These are phyloP conservation scores for Linum trigynum DNA, from an alignment of 345 rosid genomes.

Conservation along the genomic window DNA sequence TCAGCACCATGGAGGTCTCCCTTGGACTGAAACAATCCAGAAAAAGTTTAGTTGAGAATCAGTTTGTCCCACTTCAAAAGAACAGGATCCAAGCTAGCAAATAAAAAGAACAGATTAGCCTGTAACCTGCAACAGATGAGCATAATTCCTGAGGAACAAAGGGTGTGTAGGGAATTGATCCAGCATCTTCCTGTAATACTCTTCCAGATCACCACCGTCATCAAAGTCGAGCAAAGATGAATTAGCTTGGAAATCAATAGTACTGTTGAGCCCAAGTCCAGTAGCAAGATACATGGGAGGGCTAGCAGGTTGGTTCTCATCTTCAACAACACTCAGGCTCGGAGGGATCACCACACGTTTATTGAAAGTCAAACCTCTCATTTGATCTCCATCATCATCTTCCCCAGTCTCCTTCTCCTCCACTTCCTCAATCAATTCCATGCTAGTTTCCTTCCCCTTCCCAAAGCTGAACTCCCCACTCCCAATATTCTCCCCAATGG, in stretches of 20 bases:
- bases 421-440: conserved; percentile 36
- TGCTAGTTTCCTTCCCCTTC: conserved; percentile 8
- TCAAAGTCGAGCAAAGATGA: conserved; percentile 32
- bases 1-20: conserved; percentile 69
- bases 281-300: conserved; percentile 65
- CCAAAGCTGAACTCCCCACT: conserved; percentile 48
- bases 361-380: neutral
- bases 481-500: conserved; percentile 36
- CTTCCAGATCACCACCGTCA: conserved; percentile 34
- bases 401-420: conserved; percentile 14
- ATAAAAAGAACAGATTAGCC: neutral
- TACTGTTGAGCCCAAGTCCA: conserved; percentile 47
- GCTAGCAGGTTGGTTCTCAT: conserved; percentile 38
- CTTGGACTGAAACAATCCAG: conserved; percentile 33
- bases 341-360: neutral
- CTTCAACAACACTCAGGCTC: conserved; percentile 10
- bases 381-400: conserved; percentile 11
- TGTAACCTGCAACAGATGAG: conserved; percentile 58
- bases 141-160: conserved; percentile 58
- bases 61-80: neutral
- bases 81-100: neutral
- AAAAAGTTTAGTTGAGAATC: neutral
- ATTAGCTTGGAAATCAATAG: conserved; percentile 11
- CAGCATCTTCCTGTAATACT: conserved; percentile 45
- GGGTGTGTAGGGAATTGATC: conserved; percentile 69